Conservation (phyloP, 345 rosid species). For the Arabidopsis arenosa region DNA sequence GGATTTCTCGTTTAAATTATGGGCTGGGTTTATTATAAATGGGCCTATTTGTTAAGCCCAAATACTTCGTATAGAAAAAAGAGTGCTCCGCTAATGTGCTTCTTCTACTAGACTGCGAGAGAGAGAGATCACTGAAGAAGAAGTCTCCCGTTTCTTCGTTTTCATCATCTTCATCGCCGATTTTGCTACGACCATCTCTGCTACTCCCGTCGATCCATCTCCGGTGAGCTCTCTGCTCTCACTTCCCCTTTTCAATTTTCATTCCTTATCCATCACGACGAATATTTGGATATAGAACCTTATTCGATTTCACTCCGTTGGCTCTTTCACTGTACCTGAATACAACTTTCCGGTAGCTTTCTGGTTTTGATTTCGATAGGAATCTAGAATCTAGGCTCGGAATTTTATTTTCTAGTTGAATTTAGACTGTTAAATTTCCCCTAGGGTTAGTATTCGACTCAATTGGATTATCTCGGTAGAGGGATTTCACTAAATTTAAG, state of each 20-base stretch:
- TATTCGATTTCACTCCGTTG: constrained; percentile 9
- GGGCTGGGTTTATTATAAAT: background rate
- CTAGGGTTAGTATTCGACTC: too few species aligned
- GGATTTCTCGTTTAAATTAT: background rate
- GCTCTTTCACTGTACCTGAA: constrained; percentile 1
- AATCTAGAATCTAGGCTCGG: background rate
- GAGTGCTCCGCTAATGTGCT: background rate
- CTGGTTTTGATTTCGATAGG: background rate
- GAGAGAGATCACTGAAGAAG: background rate
- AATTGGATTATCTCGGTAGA: too few species aligned
- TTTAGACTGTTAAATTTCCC: background rate
- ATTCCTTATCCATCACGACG: background rate
- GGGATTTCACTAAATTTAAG: too few species aligned
- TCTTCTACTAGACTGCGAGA: background rate
- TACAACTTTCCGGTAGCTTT: background rate
- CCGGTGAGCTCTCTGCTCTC: constrained; percentile 31
- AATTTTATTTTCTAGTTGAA: background rate
- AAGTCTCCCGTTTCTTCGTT: background rate
- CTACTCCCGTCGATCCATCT: background rate
- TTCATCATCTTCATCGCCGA: constrained; percentile 20
- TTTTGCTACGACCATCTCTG: background rate
- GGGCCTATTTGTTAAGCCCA: background rate
- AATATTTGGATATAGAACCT: background rate
- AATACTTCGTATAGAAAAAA: background rate
- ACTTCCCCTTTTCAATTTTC: background rate